Evolutionary conservation across 2,329 filamentous ascomycete species (phyloP), one percentile per base, ranked within the genome.

Genomic region (Paecilomyces dactylethromorphus): DNA sequence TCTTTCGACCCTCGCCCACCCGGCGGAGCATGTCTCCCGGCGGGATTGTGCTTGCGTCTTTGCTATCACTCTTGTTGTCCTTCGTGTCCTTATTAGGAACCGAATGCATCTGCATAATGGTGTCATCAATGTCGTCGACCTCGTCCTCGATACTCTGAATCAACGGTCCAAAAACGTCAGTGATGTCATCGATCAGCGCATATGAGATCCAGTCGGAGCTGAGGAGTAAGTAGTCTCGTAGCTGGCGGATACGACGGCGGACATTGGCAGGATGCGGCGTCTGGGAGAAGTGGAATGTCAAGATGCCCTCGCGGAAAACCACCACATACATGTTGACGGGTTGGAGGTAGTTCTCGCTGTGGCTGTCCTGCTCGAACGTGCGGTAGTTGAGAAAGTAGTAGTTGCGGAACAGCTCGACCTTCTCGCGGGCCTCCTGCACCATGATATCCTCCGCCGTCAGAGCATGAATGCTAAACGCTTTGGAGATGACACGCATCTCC

Each of bases 301-400:
- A 84, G 8, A 99, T 89, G 24, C 94, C 94, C 72, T 97, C 92
- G 12, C 92, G 86, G 79, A 99, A 99, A 10, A 99, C 94, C 8
- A 97, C 89, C 35, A 97, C 89, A 69, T 97, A 99, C 84, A 99
- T 91, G 75, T 97, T 96, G 69, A 99, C 90, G 0, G 94, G 93
- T 67, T 97, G 91, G 53, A 99, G 82, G 71, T 95, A 96, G 69
- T 95, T 87, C 59, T 94, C 90, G 71, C 87, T 96, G 66, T 88
- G 88, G 61, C 87, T 86, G 70, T 99, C 94, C 73, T 97, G 94
- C 71, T 99, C 94, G 70, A 99, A 99, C 0, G 92, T 95, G 15
- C 94, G 89, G 74, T 99, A 99, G 73, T 96, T 97, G 77, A 99
- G 91, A 69, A 99, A 97, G 75, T 99, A 99, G 78, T 99, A 99